Evolutionary conservation across 176 grass and related monocot species (phyloP).

Genomic region (Carex scoparia): DNA sequence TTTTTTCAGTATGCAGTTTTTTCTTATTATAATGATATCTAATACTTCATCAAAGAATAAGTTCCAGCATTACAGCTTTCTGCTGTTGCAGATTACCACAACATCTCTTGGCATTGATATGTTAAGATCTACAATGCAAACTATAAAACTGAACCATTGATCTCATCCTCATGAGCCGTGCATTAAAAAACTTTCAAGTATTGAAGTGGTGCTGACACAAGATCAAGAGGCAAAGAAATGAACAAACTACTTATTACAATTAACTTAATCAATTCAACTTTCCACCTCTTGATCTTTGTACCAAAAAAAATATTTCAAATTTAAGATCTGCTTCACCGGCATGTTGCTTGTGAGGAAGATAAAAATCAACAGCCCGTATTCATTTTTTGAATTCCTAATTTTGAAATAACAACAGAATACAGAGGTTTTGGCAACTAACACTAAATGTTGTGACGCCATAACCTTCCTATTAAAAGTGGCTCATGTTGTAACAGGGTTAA

Average conservation of each 20-base stretch:
- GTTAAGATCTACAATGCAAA: neutral
- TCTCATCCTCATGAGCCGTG: neutral
- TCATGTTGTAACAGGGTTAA: neutral
- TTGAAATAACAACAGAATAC: neutral
- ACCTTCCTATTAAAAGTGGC: neutral
- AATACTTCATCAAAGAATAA: neutral
- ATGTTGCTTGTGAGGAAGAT: neutral
- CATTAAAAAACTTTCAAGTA: neutral
- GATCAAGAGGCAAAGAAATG: neutral
- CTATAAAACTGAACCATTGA: neutral
- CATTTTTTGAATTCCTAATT: neutral
- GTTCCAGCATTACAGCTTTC: neutral
- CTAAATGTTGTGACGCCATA: neutral
- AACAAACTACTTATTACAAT: neutral
- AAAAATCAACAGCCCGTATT: neutral
- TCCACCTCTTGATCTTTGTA: neutral
- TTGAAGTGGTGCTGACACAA: neutral
- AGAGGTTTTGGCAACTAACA: neutral
- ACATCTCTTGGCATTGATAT: too few relatives aligned
- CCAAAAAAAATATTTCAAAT: neutral
- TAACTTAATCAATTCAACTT: neutral
- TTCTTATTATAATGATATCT: neutral
- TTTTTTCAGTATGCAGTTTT: neutral
- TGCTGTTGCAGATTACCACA: neutral
- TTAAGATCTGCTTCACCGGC: neutral